Evolutionary conservation across 2,329 filamentous ascomycete genomes (phyloP).

Genomic region (Pseudogymnoascus sp.): DNA sequence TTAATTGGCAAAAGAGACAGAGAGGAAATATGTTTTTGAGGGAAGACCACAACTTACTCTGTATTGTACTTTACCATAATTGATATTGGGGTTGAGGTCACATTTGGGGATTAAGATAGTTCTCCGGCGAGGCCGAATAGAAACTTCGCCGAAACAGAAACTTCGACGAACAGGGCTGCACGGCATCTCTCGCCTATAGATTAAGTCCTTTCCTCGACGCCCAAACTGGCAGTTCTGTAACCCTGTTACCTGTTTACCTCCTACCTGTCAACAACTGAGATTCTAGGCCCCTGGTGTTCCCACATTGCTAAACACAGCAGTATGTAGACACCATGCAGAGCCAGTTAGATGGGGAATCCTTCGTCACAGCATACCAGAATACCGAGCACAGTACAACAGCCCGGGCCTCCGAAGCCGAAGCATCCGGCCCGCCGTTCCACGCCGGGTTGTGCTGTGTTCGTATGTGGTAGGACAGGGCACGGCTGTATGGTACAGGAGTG

Average conservation of each 20-base stretch:
- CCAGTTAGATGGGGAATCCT: background rate
- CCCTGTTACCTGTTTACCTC: background rate
- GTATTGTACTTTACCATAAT: background rate
- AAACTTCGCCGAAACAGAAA: background rate
- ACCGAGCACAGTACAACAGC: background rate
- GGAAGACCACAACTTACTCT: background rate
- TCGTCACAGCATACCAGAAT: background rate
- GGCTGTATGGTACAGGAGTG: background rate
- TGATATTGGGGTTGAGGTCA: background rate
- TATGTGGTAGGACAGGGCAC: background rate
- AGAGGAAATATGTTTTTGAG: background rate
- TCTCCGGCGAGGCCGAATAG: background rate
- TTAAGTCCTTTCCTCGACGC: background rate
- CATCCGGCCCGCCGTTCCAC: background rate
- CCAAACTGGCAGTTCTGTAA: background rate
- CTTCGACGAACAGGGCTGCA: too few species aligned
- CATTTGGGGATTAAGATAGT: background rate
- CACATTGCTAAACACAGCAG: background rate
- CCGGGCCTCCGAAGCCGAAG: background rate
- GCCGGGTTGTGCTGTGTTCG: background rate
- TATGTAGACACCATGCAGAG: background rate
- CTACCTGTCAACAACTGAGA: background rate
- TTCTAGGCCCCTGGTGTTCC: background rate
- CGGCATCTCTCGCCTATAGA: background rate
- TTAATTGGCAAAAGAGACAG: background rate